Evolutionary conservation across 306 rosid genomes (phyloP), one percentile per base, ranked within the genome.

Genomic region (Lathyrus tuberosus): DNA sequence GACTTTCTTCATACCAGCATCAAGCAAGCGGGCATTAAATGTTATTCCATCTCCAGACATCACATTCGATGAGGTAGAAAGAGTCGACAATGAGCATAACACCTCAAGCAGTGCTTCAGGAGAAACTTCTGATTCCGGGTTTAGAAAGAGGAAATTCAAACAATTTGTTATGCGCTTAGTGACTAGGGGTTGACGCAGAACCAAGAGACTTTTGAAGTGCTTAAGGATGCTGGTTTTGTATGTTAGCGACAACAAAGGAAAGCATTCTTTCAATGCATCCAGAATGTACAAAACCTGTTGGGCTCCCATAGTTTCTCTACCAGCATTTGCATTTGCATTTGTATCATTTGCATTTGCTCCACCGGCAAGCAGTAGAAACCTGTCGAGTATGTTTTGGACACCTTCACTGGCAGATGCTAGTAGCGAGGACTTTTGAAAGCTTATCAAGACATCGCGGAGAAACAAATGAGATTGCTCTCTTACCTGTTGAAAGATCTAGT

Each of bases 241-340:
- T 70, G 81, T 86, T 63, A 68, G 68, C 7, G 96, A 84, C 88
- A 93, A 58, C 33, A 81, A 87, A 51, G 88, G 84, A 77, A 94
- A 87, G 52, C 91, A 84, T 20, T 90, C 97, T 76, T 83, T 87
- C 85, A 94, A 83, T 65, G 95, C 86, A 72, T 94, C 97, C 53
- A 94, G 80, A 78, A 86, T 61, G 79, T 72, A 82, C 22, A 94
- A 71, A 74, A 87, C 83, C 90, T 88, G 90, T 72, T 82, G 95
- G 14, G 94, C 97, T 75, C 88, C 96, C 44, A 54, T 69, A 12
- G 86, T 69, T 59, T 88, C 95, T 75, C 86, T 89, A 46, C 75
- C 47, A 18, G 80, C 38, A 66, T 70, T 67, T 20, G 81, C 59
- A 65, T 74, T 80, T 58, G 83, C 85, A 35, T 33, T 1, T 0